Percentiles rank a stretch among this genome's conserved stretches.
Evolutionary conservation across 192 early-diverging fungal species (phyloP).

Genomic region (Backusella macrospora): DNA sequence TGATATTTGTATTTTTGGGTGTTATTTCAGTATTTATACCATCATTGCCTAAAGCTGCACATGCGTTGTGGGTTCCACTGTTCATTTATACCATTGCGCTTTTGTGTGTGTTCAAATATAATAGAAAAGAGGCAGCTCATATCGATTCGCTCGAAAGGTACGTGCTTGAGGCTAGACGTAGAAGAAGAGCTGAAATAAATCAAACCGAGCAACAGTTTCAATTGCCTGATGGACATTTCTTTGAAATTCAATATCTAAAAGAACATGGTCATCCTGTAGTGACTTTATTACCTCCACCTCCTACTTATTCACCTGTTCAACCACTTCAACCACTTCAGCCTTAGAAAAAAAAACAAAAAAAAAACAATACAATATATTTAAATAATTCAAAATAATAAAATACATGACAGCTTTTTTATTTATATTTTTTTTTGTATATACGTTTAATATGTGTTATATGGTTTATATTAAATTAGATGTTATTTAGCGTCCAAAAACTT

Average conservation of each 20-base stretch:
- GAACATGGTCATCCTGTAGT: conserved; percentile 23
- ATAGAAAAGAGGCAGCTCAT: not conserved
- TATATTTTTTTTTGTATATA: not conserved
- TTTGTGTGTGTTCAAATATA: not conserved
- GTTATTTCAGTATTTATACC: conserved; percentile 16
- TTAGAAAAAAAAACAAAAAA: no score
- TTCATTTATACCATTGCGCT: not conserved
- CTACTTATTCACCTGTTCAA: conserved; percentile 11
- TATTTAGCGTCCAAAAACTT: not conserved
- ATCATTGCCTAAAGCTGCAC: conserved; percentile 1
- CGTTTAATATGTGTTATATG: not conserved
- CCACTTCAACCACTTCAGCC: not conserved
- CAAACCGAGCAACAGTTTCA: conserved; percentile 1
- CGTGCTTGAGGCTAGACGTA: not conserved
- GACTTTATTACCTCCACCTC: conserved; percentile 24
- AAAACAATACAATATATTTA: not conserved
- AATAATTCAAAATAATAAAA: not conserved
- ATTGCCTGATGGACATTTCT: conserved; percentile 20
- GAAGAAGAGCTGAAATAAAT: not conserved
- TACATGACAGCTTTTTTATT: not conserved
- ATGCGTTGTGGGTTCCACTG: conserved; percentile 19
- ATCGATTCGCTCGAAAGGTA: not conserved
- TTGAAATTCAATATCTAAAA: conserved; percentile 17
- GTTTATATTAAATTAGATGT: not conserved
- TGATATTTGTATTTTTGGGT: conserved; percentile 11